These are phyloP conservation scores for Diospyros lotus DNA, from an alignment of 148 eudicot genomes.

Conservation along the genomic window DNA sequence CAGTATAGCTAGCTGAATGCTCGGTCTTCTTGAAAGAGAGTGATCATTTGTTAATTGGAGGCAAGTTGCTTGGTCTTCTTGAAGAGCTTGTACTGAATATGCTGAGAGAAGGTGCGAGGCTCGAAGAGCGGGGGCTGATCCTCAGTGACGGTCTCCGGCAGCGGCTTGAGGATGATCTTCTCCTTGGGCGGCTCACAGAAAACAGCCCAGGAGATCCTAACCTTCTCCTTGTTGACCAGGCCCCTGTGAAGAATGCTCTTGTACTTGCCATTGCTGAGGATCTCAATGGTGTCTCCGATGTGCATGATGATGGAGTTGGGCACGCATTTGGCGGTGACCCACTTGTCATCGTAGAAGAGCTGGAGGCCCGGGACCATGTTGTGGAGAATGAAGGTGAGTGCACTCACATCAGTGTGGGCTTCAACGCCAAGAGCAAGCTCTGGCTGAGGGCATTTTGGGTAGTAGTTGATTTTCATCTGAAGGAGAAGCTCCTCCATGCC, in stretches of 20 bases:
- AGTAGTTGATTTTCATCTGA: constrained; percentile 85
- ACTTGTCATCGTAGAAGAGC: constrained; percentile 70
- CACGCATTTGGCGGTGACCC: constrained; percentile 93
- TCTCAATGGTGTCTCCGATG: constrained; percentile 85
- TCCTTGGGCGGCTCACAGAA: constrained; percentile 96
- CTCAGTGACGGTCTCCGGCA: constrained; percentile 67
- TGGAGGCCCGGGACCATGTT: constrained; percentile 99
- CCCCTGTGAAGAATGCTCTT: constrained; percentile 93
- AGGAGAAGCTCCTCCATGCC: constrained; percentile 72
- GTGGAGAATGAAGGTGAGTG: constrained; percentile 87
- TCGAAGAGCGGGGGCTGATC: constrained; percentile 59
- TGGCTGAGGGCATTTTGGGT: constrained; percentile 96
- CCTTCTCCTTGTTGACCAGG: constrained; percentile 85
- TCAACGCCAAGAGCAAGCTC: constrained; percentile 93
- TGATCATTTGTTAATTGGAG: constrained; percentile 7
- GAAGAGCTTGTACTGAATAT: constrained; percentile 66
- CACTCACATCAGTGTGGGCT: constrained; percentile 87
- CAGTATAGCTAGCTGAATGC: too few species aligned
- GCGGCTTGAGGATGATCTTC: constrained; percentile 73
- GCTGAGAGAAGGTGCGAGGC: constrained; percentile 80
- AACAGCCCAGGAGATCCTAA: constrained; percentile 92
- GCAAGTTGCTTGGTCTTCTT: constrained; percentile 44
- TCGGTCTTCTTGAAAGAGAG: neutral
- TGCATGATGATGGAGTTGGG: constrained; percentile 91
- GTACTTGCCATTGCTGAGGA: constrained; percentile 86